A percentile compares a stretch with the other conserved stretches of the same genome.
These are phyloP conservation scores for Boletus coccyginus DNA, from an alignment of 768 basidiomycete species.

Conservation along the genomic window DNA sequence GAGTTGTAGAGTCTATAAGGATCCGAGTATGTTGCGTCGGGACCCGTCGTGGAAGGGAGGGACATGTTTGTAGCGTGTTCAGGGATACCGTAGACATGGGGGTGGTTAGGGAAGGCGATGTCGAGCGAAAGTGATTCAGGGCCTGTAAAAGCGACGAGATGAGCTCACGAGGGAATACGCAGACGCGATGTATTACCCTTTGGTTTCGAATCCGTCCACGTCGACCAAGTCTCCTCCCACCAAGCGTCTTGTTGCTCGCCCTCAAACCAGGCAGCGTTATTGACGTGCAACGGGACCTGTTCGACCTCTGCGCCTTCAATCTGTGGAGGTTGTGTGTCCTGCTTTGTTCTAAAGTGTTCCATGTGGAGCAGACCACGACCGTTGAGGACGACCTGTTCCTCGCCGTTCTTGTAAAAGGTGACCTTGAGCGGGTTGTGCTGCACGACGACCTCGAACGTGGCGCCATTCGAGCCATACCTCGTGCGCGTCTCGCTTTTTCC, in stretches of 20 bases:
- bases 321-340: slow-evolving; percentile 40
- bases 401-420: slow-evolving; percentile 66
- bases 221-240: slow-evolving; percentile 86
- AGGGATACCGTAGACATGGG: slow-evolving; percentile 92
- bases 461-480: slow-evolving; percentile 60
- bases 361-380: slow-evolving; percentile 89
- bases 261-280: slow-evolving; percentile 79
- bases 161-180: background rate
- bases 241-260: slow-evolving; percentile 78
- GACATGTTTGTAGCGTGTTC: slow-evolving; percentile 92
- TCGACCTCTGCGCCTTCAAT: slow-evolving; percentile 38
- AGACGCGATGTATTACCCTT: slow-evolving; percentile 59
- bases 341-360: slow-evolving; percentile 90
- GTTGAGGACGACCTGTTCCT: slow-evolving; percentile 86
- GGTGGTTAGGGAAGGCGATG: slow-evolving; percentile 88
- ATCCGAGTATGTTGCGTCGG: slow-evolving; percentile 73
- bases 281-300: slow-evolving; percentile 54
- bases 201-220: slow-evolving; percentile 92
- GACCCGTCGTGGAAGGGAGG: slow-evolving; percentile 84
- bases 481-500: slow-evolving; percentile 65
- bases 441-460: slow-evolving; percentile 64
- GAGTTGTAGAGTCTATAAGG: slow-evolving; percentile 94
- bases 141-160: slow-evolving; percentile 49
- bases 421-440: slow-evolving; percentile 75
- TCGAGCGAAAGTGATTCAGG: slow-evolving; percentile 94